Conservation (phyloP, 345 rosid genomes). For the Salix suchowensis region DNA sequence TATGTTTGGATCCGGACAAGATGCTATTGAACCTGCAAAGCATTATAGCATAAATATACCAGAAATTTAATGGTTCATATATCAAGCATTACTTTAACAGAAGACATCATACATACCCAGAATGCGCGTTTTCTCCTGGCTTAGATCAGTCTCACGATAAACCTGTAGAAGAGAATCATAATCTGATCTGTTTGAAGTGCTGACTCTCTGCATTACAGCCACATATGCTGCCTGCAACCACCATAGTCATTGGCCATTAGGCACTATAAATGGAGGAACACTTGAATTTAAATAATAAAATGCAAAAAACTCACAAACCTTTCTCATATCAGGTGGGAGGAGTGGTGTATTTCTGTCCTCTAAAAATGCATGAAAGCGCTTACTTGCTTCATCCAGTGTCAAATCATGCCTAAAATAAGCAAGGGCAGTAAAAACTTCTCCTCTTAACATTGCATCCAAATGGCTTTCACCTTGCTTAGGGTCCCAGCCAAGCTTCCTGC, state of each 20-base stretch:
- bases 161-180: slow-evolving; percentile 74
- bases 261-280: background rate
- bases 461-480: slow-evolving; percentile 84
- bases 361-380: slow-evolving; percentile 69
- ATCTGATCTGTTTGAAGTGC: slow-evolving; percentile 51
- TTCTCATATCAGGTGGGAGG: slow-evolving; percentile 83
- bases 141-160: slow-evolving; percentile 88
- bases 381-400: slow-evolving; percentile 60
- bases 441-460: slow-evolving; percentile 90
- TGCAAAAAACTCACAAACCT: slow-evolving; percentile 34
- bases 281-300: background rate
- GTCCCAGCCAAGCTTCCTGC: slow-evolving; percentile 91
- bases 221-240: slow-evolving; percentile 76
- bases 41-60: background rate
- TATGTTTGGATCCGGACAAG: slow-evolving; percentile 58
- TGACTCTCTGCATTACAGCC: slow-evolving; percentile 78
- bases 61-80: slow-evolving; percentile 2
- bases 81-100: background rate
- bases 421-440: slow-evolving; percentile 80
- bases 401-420: slow-evolving; percentile 63
- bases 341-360: slow-evolving; percentile 74
- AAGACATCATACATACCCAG: slow-evolving; percentile 40
- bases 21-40: slow-evolving; percentile 63
- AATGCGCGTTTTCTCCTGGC: slow-evolving; percentile 95
- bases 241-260: slow-evolving; percentile 12